phyloP scores from a whole-genome alignment of 805 yeast species.

The Danielozyma ontarioensis region DNA sequence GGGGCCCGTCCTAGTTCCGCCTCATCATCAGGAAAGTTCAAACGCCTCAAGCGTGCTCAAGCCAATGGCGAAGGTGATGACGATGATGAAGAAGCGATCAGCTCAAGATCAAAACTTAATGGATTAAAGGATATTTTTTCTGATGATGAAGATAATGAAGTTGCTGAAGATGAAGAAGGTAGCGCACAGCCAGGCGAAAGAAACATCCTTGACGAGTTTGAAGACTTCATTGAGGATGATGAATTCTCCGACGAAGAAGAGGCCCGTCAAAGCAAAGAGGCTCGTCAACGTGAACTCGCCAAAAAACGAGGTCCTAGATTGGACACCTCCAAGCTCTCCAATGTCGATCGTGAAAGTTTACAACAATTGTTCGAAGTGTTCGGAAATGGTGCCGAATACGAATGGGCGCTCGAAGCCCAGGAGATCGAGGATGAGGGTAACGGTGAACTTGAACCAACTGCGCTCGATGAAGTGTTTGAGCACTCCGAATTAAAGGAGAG shows the following conservation, averaged over 20 bases:
- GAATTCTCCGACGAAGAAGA: constrained; percentile 79
- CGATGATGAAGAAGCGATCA: constrained; percentile 13
- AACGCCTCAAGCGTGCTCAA: constrained; percentile 75
- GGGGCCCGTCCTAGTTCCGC: constrained; percentile 55
- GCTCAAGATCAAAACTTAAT: constrained; percentile 6
- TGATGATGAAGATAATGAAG: constrained; percentile 42
- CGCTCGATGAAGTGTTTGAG: constrained; percentile 88
- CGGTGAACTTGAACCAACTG: constrained; percentile 51
- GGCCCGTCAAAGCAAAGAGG: constrained; percentile 29
- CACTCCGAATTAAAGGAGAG: constrained; percentile 88
- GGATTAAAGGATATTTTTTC: constrained; percentile 69
- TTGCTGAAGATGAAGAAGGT: constrained; percentile 16
- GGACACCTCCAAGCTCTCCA: constrained; percentile 54
- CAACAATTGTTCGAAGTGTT: constrained; percentile 92
- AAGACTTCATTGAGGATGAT: constrained; percentile 94
- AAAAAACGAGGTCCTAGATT: constrained; percentile 38
- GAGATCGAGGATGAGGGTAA: constrained; percentile 53
- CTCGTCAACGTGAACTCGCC: constrained; percentile 27
- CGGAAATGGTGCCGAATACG: constrained; percentile 96
- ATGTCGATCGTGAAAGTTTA: constrained; percentile 81
- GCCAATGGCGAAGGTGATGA: constrained; percentile 27
- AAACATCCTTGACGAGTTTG: constrained; percentile 72
- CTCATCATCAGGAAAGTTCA: constrained; percentile 48
- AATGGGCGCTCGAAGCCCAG: constrained; percentile 96
- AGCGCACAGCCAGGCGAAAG: too few species aligned